Evolutionary conservation across 306 rosid species (phyloP), one percentile per base, ranked within the genome.

Genomic region (Medicago lupulina): DNA sequence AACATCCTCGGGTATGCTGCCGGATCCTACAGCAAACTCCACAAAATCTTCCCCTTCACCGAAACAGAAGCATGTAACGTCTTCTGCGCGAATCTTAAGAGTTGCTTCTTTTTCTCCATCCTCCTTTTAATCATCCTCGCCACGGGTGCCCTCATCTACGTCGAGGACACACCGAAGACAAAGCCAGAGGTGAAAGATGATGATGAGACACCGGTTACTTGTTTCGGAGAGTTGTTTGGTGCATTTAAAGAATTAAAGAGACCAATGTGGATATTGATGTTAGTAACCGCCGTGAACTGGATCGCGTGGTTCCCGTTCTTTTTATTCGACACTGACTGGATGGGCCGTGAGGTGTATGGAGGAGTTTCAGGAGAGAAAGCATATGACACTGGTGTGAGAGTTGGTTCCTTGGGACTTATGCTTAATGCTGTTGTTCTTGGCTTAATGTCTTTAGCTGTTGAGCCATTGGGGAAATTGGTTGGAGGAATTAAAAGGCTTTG

Each of bases 41-140:
- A 89, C 68, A 54, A 31, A 0, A 0, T 75, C 9, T 76, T 93
- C 49, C 90, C 90, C 0, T 93, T 93, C 80, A 78, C 97, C 0
- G 1, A 3, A 1, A 88, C 98, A 1, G 18, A 18, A 8, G 92
- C 98, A 0, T 93, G 98, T 16, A 81, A 85, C 44, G 15, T 50
- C 4, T 89, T 89, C 75, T 93, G 97, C 39, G 92, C 96, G 0
- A 89, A 93, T 10, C 91, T 91, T 3, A 93, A 93, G 41, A 80
- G 86, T 38, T 93, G 98, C 55, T 91, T 91, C 83, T 79, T 93
- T 77, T 49, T 93, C 39, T 77, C 93, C 17, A 91, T 89, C 12
- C 8, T 78, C 4, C 53, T 93, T 4, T 71, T 88, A 0, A 2
- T 75, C 0, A 0, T n/a, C 0, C 31, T 93, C 2, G 23, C 89